These are phyloP conservation scores for Sporisorium iseilematis-ciliati DNA, from an alignment of 1,284 basidiomycete genomes.

Conservation along the genomic window DNA sequence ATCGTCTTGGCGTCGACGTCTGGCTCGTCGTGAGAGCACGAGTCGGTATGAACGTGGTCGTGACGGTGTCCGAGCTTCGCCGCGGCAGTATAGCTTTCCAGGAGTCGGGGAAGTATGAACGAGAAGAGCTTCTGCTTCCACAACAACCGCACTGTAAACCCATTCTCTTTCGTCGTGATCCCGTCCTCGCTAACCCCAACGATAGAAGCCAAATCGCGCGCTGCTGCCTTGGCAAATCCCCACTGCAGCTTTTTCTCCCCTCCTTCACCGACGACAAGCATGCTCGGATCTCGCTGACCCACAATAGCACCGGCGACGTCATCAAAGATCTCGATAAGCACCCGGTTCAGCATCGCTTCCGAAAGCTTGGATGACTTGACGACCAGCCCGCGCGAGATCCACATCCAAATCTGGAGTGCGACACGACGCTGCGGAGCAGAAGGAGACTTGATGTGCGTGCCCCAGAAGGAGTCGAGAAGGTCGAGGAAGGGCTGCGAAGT, in stretches of 20 bases:
- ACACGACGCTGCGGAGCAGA: constrained; percentile 13
- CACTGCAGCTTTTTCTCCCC: constrained; percentile 22
- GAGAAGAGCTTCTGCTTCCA: constrained; percentile 87
- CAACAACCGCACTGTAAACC: constrained; percentile 56
- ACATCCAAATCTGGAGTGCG: constrained; percentile 58
- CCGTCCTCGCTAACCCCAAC: constrained; percentile 53
- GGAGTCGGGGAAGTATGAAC: constrained; percentile 79
- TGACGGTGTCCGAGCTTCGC: constrained; percentile 20
- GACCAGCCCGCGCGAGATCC: constrained; percentile 55
- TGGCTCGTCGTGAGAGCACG: constrained; percentile 15
- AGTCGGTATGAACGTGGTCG: constrained; percentile 10
- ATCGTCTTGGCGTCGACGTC: constrained; percentile 74
- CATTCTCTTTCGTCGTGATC: constrained; percentile 54
- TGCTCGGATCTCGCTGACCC: constrained; percentile 1
- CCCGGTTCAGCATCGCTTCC: constrained; percentile 53
- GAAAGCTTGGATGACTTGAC: constrained; percentile 48
- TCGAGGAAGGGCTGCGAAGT: constrained; percentile 28
- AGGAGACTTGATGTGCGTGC: constrained; percentile 14
- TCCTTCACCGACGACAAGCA: not conserved
- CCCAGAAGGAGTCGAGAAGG: constrained; percentile 54
- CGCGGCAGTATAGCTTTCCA: constrained; percentile 69
- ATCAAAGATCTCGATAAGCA: constrained; percentile 52
- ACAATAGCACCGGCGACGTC: constrained; percentile 14
- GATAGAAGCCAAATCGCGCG: constrained; percentile 30
- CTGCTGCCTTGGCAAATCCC: constrained; percentile 34